Evolutionary conservation across 2,329 filamentous ascomycete genomes (phyloP).

Genomic region (Escovopsis sp.): DNA sequence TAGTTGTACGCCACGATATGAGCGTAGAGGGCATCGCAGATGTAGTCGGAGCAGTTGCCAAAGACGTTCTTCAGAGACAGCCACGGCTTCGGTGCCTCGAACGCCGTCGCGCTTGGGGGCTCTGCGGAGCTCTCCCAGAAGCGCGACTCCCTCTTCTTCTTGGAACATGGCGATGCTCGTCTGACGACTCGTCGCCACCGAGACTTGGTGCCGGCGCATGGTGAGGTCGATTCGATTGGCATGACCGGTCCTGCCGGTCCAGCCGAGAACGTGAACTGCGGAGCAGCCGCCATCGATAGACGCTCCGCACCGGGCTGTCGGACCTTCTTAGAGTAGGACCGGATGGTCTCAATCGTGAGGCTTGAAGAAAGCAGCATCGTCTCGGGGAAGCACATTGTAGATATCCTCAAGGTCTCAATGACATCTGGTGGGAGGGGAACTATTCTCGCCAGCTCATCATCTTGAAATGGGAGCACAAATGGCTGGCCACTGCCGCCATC

Average conservation of each 20-base stretch:
- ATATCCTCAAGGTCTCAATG: constrained; percentile 38
- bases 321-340: constrained; percentile 38
- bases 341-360: constrained; percentile 42
- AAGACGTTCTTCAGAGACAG: constrained; percentile 36
- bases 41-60: constrained; percentile 34
- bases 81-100: constrained; percentile 23
- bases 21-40: constrained; percentile 44
- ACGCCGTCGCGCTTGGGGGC: constrained; percentile 6
- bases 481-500: constrained; percentile 16
- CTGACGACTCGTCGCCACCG: constrained; percentile 23
- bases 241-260: background rate
- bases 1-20: constrained; percentile 47
- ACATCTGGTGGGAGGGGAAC: constrained; percentile 38
- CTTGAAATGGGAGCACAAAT: constrained; percentile 14
- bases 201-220: constrained; percentile 11
- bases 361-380: constrained; percentile 42
- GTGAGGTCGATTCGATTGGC: background rate
- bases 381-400: constrained; percentile 42
- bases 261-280: constrained; percentile 5
- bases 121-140: constrained; percentile 4
- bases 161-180: constrained; percentile 1
- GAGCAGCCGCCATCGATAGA: constrained; percentile 7
- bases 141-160: constrained; percentile 1
- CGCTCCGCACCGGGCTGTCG: constrained; percentile 22
- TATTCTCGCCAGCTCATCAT: constrained; percentile 22